phyloP scores from a whole-genome alignment of 2,329 filamentous ascomycete genomes.

The Hymenoscyphus albidus region DNA sequence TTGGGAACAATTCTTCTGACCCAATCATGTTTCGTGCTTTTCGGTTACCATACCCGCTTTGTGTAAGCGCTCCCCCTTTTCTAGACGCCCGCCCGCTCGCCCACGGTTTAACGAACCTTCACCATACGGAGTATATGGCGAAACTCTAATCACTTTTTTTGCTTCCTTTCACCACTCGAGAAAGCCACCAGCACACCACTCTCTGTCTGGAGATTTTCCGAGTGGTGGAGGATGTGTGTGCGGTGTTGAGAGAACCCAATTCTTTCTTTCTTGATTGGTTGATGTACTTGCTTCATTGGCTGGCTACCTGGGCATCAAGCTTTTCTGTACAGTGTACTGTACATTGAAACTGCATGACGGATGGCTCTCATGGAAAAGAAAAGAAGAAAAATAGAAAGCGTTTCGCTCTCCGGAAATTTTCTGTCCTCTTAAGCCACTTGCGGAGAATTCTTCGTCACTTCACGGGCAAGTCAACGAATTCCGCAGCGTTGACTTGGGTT shows the following conservation, averaged over 20 bases:
- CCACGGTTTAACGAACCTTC: slow-evolving; percentile 13
- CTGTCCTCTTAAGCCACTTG: slow-evolving; percentile 12
- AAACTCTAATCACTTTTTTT: background rate
- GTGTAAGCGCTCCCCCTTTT: slow-evolving; percentile 21
- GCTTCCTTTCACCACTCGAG: slow-evolving; percentile 20
- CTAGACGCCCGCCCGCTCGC: slow-evolving; percentile 13
- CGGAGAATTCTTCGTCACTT: slow-evolving; percentile 13
- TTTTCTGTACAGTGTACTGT: background rate
- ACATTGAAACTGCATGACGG: slow-evolving; percentile 22
- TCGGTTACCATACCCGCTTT: slow-evolving; percentile 12
- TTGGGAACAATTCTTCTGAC: background rate
- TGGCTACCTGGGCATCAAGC: slow-evolving; percentile 4
- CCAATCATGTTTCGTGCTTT: background rate
- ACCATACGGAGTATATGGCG: background rate
- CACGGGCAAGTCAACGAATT: slow-evolving; percentile 4
- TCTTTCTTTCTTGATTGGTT: slow-evolving; percentile 5
- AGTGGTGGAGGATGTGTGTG: background rate
- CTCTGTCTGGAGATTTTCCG: no score
- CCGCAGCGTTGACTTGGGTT: no score
- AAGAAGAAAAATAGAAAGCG: slow-evolving; percentile 21
- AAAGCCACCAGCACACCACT: no score
- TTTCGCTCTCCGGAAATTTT: slow-evolving; percentile 23
- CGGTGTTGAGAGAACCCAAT: no score
- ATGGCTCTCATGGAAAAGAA: slow-evolving; percentile 12
- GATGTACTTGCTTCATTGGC: background rate